Conservation (phyloP, 208 protist species). For the Crithidia expoeki region DNA sequence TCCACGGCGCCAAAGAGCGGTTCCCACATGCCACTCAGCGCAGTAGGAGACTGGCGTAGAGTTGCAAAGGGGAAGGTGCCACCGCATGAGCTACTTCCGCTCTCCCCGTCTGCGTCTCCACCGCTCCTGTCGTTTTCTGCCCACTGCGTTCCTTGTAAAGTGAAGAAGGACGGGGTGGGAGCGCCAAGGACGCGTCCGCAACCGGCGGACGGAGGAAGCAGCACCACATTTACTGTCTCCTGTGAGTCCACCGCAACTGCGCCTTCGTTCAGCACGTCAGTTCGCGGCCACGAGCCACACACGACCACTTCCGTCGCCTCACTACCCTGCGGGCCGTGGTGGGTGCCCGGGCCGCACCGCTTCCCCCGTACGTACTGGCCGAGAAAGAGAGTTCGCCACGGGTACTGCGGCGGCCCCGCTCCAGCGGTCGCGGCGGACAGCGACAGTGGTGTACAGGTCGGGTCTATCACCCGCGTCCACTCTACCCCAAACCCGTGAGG, state of each 20-base stretch:
- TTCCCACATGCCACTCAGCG: slow-evolving; percentile 72
- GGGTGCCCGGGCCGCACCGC: slow-evolving; percentile 44
- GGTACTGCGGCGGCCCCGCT: slow-evolving; percentile 32
- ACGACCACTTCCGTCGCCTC: slow-evolving; percentile 51
- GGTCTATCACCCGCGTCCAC: slow-evolving; percentile 28
- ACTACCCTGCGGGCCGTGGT: slow-evolving; percentile 36
- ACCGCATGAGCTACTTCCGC: neutral
- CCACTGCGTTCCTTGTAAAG: slow-evolving; percentile 39
- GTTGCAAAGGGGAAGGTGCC: slow-evolving; percentile 48
- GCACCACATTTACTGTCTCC: slow-evolving; percentile 34
- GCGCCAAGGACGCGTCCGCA: neutral
- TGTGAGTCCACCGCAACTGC: neutral
- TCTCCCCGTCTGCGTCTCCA: neutral
- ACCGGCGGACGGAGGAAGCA: slow-evolving; percentile 18
- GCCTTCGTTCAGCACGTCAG: neutral
- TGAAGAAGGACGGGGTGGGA: slow-evolving; percentile 34
- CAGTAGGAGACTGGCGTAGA: slow-evolving; percentile 38
- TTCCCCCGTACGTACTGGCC: slow-evolving; percentile 42
- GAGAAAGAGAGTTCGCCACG: slow-evolving; percentile 54
- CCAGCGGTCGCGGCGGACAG: slow-evolving; percentile 17
- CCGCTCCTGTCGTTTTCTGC: neutral
- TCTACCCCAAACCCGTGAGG: slow-evolving; percentile 72
- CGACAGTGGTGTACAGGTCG: slow-evolving; percentile 9
- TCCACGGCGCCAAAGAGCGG: slow-evolving; percentile 63
- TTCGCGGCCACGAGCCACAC: slow-evolving; percentile 54